Percentiles rank a stretch among this genome's conserved stretches.
These are phyloP conservation scores for Aspergillus quadrilineatus DNA, from an alignment of 2,329 filamentous ascomycete genomes.

Conservation along the genomic window DNA sequence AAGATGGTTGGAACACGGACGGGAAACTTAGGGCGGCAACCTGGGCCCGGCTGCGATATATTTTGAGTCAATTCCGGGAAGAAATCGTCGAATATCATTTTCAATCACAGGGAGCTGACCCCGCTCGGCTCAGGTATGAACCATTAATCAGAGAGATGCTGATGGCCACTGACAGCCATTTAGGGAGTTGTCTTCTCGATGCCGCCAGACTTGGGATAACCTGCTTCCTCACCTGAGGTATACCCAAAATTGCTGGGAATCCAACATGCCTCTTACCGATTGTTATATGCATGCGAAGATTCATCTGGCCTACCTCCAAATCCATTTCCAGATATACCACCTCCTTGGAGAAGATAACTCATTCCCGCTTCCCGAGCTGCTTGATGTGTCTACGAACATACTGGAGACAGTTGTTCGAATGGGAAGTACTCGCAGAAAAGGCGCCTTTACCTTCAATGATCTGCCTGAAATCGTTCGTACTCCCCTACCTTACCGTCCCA, in stretches of 20 bases:
- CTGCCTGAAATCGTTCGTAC: not conserved
- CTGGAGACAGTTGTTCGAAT: not conserved
- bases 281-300: not conserved
- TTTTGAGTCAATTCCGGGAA: not conserved
- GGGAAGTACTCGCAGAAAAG: not conserved
- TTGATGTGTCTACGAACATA: not conserved
- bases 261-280: not conserved
- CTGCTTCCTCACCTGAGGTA: not conserved
- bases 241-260: not conserved
- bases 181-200: not conserved
- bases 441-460: not conserved
- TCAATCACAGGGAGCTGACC: not conserved
- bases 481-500: not conserved
- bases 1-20: not conserved
- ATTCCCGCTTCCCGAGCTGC: not conserved
- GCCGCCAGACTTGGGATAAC: not conserved
- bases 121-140: not conserved
- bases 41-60: not conserved
- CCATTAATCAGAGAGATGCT: not conserved
- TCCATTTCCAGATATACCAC: not conserved
- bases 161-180: not conserved
- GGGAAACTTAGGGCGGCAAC: not conserved
- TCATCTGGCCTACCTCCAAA: not conserved
- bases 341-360: not conserved
- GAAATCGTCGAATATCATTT: not conserved